Evolutionary conservation across 2,329 filamentous ascomycete genomes (phyloP), one percentile per base, ranked within the genome.

Genomic region (Lizonia empirigonia): DNA sequence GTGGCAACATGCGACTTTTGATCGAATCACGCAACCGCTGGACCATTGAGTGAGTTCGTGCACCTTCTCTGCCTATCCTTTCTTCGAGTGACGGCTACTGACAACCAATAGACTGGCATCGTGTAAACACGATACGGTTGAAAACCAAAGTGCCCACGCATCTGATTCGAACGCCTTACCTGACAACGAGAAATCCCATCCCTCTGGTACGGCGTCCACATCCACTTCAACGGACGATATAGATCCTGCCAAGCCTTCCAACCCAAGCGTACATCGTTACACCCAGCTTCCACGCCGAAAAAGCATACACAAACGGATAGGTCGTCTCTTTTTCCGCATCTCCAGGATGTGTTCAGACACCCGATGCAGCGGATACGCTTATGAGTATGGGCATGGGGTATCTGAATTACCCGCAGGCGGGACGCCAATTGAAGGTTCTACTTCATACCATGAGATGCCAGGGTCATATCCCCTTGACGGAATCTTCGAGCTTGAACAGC

Each of bases 31-130:
- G 30, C 22, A 44, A 37, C 18, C 35, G 26, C 18, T 41, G 44
- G 40, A 45, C 27, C 10, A 29, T 54, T 37, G 51, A 54, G 51
- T 54, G 51, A 50, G 51, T 50, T 8, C n/a, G 51, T 50, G 20
- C 30, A 26, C 51, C 51, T 39, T 42, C 2, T 22, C 20, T 13
- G 4, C 4, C 7, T 33, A 4, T 3, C 30, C 9, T 3, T 23
- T 9, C 3, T 5, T 6, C 5, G 5, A 9, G 2, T n/a, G 15
- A 13, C 15, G 7, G 16, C 6, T 2, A 8, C 10, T 54, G 18
- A 50, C 26, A 16, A 18, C 4, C 2, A 2, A 10, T 9, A 54
- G 51, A 50, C 15, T 54, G 4, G 18, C 40, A 33, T 45, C 45
- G 32, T 24, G 39, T 34, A 49, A 48, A n/a, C 44, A 45, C 12